Base-by-base conservation (phyloP, 257 asterid genomes). In the Osmanthus fragrans region DNA sequence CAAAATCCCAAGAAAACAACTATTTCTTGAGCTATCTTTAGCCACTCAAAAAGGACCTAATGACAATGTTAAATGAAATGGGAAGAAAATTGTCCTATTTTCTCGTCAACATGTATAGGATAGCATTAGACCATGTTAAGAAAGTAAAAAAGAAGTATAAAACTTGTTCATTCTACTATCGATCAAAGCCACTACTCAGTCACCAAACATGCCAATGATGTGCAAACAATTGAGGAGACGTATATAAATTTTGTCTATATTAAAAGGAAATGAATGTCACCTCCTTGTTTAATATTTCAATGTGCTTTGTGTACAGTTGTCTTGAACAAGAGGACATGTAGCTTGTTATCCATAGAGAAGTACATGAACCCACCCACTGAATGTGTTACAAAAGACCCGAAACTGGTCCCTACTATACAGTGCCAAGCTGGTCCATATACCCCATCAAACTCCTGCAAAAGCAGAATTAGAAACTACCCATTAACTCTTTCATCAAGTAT, bases 381-480 rank as follows among this genome's bases (percentile, higher is more conserved):
- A 74, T 92, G 94, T 19, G 97, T 92, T 23, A 92, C 97, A 82
- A 92, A 92, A 74, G 97, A 90, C 49, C 97, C 97, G 85, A 92
- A 92, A 88, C 92, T 86, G 70, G 90, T 85, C 89, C 97, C 97
- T 30, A 92, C 92, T 37, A 92, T 89, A 75, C 97, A 92, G 79
- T 92, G 96, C 97, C 97, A 92, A 75, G 96, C 97, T 77, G 97
- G 97, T 74, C 97, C 96, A 90, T 90, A 92, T 73, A 79, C 90
- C 86, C 89, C 94, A 87, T 92, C 97, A 84, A 92, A 92, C 81
- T 92, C 97, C 97, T 92, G 83, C 87, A 86, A 75, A 63, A 79
- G 73, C 77, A 70, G 73, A 40, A 34, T 32, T 37, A 47, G 34
- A 71, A 60, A 7, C n/a, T 30, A 1, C 36, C 75, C 76, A 27